A percentile compares a stretch with the other conserved stretches of the same genome.
These are phyloP conservation scores for Meira miltonrushii DNA, from an alignment of 1,284 basidiomycete species.

Conservation along the genomic window DNA sequence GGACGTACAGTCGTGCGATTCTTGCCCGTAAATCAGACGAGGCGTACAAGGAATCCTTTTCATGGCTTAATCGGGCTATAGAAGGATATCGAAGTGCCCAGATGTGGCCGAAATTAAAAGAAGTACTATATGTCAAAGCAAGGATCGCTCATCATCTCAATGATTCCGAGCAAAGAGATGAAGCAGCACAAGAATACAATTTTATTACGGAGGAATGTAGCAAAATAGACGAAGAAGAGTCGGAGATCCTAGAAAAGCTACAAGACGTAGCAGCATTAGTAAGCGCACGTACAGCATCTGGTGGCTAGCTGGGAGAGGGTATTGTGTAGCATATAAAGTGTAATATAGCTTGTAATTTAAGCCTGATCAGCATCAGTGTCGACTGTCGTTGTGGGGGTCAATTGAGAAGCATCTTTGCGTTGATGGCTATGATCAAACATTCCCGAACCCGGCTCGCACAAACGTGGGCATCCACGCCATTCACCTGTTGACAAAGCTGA, in stretches of 20 bases:
- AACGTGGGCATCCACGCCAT: slow-evolving; percentile 29
- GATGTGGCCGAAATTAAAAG: not conserved
- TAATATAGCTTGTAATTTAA: not conserved
- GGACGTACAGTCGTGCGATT: not conserved
- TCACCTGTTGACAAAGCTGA: slow-evolving; percentile 7
- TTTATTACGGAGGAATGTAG: not conserved
- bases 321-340: not conserved
- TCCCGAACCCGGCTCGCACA: slow-evolving; percentile 32
- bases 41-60: not conserved
- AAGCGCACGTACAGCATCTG: slow-evolving; percentile 1
- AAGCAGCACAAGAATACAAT: not conserved
- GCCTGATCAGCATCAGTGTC: not conserved
- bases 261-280: not conserved
- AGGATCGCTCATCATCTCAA: not conserved
- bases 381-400: not conserved
- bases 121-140: slow-evolving; percentile 3
- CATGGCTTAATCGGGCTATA: slow-evolving; percentile 1
- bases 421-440: slow-evolving; percentile 24
- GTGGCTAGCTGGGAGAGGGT: not conserved
- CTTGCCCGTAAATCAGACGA: not conserved
- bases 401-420: slow-evolving; percentile 5
- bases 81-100: not conserved
- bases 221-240: not conserved
- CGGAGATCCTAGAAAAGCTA: not conserved
- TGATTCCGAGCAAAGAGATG: not conserved